Conservation (phyloP, 1,139 yeast genomes). For the Candida glucosophila region DNA sequence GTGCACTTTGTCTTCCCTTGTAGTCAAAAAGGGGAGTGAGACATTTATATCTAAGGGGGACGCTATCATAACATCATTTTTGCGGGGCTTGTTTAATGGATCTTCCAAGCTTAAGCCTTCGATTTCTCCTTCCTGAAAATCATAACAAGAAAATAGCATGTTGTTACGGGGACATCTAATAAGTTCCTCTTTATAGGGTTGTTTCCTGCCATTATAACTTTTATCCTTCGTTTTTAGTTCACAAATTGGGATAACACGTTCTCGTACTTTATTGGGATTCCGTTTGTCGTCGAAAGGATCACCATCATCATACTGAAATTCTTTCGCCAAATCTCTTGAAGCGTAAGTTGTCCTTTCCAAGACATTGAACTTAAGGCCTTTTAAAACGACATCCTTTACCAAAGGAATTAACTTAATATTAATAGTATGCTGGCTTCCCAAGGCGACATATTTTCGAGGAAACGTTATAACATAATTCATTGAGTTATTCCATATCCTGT, state of each 20-base stretch:
- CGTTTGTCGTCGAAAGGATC: conserved; percentile 27
- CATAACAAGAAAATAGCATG: conserved; percentile 49
- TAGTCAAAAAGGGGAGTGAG: conserved; percentile 40
- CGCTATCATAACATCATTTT: conserved; percentile 23
- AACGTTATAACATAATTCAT: conserved; percentile 71
- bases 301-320: conserved; percentile 48
- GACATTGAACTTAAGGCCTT: conserved; percentile 64
- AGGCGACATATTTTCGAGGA: conserved; percentile 65
- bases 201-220: conserved; percentile 14
- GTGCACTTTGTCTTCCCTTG: conserved; percentile 25
- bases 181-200: conserved; percentile 56
- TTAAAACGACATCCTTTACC: conserved; percentile 57
- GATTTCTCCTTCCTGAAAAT: conserved; percentile 14
- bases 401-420: conserved; percentile 69
- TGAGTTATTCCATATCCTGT: conserved; percentile 75
- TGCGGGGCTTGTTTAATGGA: conserved; percentile 5
- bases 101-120: conserved; percentile 6
- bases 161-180: conserved; percentile 54
- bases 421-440: conserved; percentile 55
- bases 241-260: conserved; percentile 47
- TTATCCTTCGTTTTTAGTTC: conserved; percentile 50
- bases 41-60: conserved; percentile 39
- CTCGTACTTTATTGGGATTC: conserved; percentile 25
- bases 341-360: conserved; percentile 65
- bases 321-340: conserved; percentile 45